Percentiles rank a stretch among this genome's conserved stretches.
Conservation (phyloP, 768 basidiomycete genomes). For the Suillus hirtellus region DNA sequence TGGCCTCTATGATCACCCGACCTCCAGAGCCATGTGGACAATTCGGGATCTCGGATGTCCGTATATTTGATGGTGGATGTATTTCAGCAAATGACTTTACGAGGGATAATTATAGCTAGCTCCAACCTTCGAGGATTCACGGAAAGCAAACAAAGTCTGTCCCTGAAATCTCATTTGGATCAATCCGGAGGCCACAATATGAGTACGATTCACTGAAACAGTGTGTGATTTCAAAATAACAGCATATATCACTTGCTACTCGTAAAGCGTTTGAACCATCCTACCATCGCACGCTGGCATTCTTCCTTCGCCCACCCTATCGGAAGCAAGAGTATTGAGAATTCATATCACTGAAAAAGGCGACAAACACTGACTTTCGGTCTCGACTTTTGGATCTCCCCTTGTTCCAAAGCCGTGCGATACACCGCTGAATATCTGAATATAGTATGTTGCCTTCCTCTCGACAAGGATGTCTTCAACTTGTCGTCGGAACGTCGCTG, state of each 20-base stretch:
- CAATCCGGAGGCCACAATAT: background rate
- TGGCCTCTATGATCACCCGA: background rate
- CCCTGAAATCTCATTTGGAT: background rate
- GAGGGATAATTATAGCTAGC: background rate
- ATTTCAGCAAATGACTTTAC: background rate
- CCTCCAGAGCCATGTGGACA: background rate
- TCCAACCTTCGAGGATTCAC: background rate
- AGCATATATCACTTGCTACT: background rate
- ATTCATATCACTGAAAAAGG: background rate
- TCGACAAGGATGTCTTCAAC: slow-evolving; percentile 58
- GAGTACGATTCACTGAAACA: background rate
- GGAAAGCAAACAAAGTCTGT: background rate
- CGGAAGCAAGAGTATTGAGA: background rate
- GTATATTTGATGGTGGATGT: background rate
- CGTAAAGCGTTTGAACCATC: slow-evolving; percentile 52
- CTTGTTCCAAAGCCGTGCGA: slow-evolving; percentile 39
- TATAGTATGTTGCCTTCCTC: slow-evolving; percentile 51
- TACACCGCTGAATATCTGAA: slow-evolving; percentile 55
- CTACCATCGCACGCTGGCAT: slow-evolving; percentile 48
- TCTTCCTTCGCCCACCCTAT: slow-evolving; percentile 65
- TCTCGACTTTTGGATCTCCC: slow-evolving; percentile 28
- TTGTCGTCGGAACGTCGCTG: slow-evolving; percentile 48
- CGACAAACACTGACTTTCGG: slow-evolving; percentile 21
- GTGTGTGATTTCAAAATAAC: background rate
- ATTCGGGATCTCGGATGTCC: background rate